phyloP scores from a whole-genome alignment of 2,329 filamentous ascomycete species.

The Trichoderma sp. region DNA sequence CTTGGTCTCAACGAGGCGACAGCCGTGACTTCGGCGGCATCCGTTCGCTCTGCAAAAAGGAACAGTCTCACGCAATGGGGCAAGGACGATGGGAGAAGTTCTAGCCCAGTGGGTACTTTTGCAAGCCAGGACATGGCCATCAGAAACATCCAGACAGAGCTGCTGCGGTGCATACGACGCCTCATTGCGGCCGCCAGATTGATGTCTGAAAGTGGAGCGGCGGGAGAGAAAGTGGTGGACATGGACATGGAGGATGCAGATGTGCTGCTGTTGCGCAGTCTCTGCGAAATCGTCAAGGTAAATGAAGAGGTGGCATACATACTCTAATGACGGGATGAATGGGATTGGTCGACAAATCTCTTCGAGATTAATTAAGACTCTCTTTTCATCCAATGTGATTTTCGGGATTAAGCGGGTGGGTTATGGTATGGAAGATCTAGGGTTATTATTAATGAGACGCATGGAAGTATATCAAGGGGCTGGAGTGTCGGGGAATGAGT shows the following conservation, averaged over 20 bases:
- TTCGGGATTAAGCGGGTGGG: background rate
- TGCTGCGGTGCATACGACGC: conserved; percentile 53
- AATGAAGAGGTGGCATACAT: conserved; percentile 36
- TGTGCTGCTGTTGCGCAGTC: conserved; percentile 42
- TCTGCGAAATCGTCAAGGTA: conserved; percentile 47
- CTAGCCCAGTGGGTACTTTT: conserved; percentile 27
- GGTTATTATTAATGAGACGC: background rate
- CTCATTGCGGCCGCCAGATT: conserved; percentile 52
- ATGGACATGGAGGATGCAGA: conserved; percentile 39
- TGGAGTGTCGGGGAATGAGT: background rate
- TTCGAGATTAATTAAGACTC: background rate
- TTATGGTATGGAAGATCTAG: background rate
- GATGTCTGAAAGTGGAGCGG: conserved; percentile 36
- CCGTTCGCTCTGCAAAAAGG: conserved; percentile 33
- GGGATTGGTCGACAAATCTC: background rate
- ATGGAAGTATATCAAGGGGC: background rate
- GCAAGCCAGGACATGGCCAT: conserved; percentile 40
- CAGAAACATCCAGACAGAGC: conserved; percentile 50
- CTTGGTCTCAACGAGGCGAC: conserved; percentile 47
- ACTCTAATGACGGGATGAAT: background rate
- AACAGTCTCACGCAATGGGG: conserved; percentile 34
- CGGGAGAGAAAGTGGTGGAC: conserved; percentile 37
- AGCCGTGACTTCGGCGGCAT: conserved; percentile 26
- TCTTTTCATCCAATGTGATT: background rate
- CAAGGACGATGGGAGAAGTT: conserved; percentile 33